Percentiles rank a stretch among this genome's conserved stretches.
Evolutionary conservation across 225 moss, liverwort and hornwort species (phyloP).

Genomic region (Sphagnum contortum): DNA sequence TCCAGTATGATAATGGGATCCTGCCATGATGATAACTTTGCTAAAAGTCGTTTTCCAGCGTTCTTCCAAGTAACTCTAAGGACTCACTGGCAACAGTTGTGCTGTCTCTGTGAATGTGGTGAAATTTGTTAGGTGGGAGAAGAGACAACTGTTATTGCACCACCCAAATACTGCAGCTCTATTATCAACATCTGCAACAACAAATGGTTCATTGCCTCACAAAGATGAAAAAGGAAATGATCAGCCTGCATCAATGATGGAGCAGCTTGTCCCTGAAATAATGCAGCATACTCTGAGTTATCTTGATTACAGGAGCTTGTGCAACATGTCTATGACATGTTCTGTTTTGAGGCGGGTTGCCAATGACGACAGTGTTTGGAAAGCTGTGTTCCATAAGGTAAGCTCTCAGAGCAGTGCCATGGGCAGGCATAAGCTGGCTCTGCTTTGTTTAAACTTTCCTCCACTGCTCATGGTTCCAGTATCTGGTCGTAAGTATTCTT

Average conservation of each 20-base stretch:
- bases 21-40: not conserved
- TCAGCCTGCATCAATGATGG: constrained; percentile 42
- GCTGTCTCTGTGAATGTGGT: not conserved
- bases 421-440: too few relatives aligned
- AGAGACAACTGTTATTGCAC: not conserved
- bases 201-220: constrained; percentile 5
- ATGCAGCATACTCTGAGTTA: constrained; percentile 60
- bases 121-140: constrained; percentile 5
- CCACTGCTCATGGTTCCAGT: too few relatives aligned
- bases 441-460: too few relatives aligned
- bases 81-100: not conserved
- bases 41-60: not conserved
- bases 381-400: constrained; percentile 53
- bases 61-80: not conserved
- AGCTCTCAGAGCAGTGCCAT: too few relatives aligned
- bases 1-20: too few relatives aligned
- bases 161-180: not conserved
- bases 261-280: constrained; percentile 61
- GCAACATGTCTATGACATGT: constrained; percentile 54
- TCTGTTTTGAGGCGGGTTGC: constrained; percentile 53
- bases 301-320: constrained; percentile 51
- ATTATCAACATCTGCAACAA: not conserved
- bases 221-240: constrained; percentile 7
- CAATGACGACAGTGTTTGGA: constrained; percentile 57
- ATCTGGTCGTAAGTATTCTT: too few relatives aligned